Evolutionary conservation across 108 stramenopile genomes (phyloP).

Genomic region (Cylindrotheca closterium): DNA sequence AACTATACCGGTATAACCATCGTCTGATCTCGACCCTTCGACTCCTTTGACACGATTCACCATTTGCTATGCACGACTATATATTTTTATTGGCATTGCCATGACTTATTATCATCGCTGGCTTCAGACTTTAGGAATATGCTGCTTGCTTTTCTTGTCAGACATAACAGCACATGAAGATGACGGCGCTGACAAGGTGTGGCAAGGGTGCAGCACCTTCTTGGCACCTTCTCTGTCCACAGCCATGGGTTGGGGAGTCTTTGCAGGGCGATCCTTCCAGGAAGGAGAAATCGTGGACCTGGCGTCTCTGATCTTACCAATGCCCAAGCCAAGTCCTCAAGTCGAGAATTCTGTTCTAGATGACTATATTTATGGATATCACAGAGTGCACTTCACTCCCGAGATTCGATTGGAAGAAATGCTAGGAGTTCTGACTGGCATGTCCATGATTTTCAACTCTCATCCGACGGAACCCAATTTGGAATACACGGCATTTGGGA

Average conservation of each 20-base stretch:
- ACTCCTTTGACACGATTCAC: no score
- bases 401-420: constrained; percentile 4
- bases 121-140: no score
- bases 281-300: constrained; percentile 41
- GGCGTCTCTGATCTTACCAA: constrained; percentile 29
- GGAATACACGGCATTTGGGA: constrained; percentile 27
- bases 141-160: no score
- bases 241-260: constrained; percentile 41
- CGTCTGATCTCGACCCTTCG: no score
- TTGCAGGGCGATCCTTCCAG: constrained; percentile 34
- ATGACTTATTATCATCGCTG: no score
- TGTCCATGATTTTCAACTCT: constrained; percentile 43
- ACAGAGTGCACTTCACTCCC: background rate
- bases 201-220: constrained; percentile 29
- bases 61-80: no score
- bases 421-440: constrained; percentile 27
- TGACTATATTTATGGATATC: constrained; percentile 47
- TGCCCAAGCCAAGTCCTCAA: constrained; percentile 8
- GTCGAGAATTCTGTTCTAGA: constrained; percentile 28
- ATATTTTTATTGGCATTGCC: no score
- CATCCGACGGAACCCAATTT: constrained; percentile 35
- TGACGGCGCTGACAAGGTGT: no score
- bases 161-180: no score
- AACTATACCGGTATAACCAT: no score
- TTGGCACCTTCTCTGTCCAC: constrained; percentile 25